phyloP scores from a whole-genome alignment of 1,284 basidiomycete species.

The Naganishia cerealis region DNA sequence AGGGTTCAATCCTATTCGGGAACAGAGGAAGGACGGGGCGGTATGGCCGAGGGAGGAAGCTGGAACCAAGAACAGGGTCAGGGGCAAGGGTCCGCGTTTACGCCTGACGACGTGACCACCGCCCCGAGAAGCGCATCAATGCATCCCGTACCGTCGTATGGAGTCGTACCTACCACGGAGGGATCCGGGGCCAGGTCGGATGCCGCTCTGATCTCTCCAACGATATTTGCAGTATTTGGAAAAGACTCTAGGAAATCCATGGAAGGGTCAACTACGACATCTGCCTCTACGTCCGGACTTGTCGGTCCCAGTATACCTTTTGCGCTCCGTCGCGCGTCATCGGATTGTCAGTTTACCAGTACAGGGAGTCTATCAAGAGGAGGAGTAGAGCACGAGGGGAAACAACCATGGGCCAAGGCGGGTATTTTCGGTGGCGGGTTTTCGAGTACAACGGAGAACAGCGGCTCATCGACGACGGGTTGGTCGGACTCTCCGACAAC shows the following conservation, averaged over 20 bases:
- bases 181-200: background rate
- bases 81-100: background rate
- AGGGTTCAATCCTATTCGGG: slow-evolving; percentile 22
- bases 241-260: no score
- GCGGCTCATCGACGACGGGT: background rate
- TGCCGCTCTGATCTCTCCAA: background rate
- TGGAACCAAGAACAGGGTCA: background rate
- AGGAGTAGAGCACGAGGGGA: background rate
- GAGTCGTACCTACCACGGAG: background rate
- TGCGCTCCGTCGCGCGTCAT: slow-evolving; percentile 18
- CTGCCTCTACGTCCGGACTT: background rate
- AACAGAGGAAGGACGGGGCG: background rate
- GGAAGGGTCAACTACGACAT: no score
- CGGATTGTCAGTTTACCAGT: slow-evolving; percentile 2
- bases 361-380: background rate
- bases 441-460: background rate
- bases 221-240: background rate
- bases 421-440: background rate
- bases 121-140: slow-evolving; percentile 9
- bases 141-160: slow-evolving; percentile 3
- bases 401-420: background rate
- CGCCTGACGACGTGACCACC: background rate
- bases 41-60: background rate
- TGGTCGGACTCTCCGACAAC: background rate
- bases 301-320: slow-evolving; percentile 25